These are phyloP conservation scores for Casuarina glauca DNA, from an alignment of 306 rosid genomes.

Conservation along the genomic window DNA sequence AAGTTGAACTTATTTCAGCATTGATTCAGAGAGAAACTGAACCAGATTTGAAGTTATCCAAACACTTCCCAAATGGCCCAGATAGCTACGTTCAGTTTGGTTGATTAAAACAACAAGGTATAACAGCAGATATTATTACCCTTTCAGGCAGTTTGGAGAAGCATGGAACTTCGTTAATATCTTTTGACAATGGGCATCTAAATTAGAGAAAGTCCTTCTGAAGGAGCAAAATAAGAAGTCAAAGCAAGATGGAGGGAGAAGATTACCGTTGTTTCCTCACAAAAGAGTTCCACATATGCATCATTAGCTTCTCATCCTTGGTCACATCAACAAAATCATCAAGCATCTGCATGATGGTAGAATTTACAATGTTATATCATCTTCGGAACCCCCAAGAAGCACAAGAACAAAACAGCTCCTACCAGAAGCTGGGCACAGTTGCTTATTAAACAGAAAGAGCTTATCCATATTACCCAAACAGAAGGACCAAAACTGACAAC, in stretches of 20 bases:
- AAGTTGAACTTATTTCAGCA: background rate
- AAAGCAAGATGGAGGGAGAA: conserved; percentile 16
- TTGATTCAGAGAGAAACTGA: background rate
- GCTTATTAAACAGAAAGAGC: conserved; percentile 4
- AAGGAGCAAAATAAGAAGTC: background rate
- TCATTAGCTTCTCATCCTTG: conserved; percentile 58
- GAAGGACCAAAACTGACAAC: conserved; percentile 2
- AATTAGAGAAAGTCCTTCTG: background rate
- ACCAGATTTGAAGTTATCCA: background rate
- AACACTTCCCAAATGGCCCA: background rate
- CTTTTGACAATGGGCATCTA: background rate
- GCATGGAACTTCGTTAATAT: background rate
- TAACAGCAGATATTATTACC: background rate
- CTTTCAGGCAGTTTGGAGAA: background rate
- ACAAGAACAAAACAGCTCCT: background rate
- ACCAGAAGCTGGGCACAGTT: background rate
- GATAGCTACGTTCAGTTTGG: background rate
- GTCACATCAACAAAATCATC: conserved; percentile 61
- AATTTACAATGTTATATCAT: conserved; percentile 21
- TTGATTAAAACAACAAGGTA: background rate
- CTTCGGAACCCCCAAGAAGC: background rate
- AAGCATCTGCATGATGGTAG: conserved; percentile 61
- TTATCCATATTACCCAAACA: background rate
- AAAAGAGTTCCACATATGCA: conserved; percentile 80
- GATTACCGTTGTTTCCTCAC: conserved; percentile 67